Evolutionary conservation across 73 alveolate genomes (phyloP).

Genomic region (Tetrahymena malaccensis): DNA sequence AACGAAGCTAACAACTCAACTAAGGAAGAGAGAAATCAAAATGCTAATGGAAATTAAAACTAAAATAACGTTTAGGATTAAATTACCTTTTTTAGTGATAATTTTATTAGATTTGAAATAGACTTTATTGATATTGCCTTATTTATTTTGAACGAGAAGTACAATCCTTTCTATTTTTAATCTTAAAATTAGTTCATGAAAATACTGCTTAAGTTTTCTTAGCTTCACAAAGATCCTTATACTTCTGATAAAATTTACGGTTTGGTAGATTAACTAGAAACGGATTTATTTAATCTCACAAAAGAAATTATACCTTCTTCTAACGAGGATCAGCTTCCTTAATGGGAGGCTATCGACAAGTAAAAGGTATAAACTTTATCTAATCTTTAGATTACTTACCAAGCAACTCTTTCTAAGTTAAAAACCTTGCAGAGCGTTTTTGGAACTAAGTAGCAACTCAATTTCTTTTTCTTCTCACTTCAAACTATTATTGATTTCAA

Average conservation of each 20-base stretch:
- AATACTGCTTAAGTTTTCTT: background rate
- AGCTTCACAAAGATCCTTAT: background rate
- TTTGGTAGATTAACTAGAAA: background rate
- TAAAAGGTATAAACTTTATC: background rate
- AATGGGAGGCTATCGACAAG: background rate
- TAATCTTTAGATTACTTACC: background rate
- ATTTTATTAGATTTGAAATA: background rate
- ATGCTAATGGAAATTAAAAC: background rate
- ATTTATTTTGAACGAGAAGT: background rate
- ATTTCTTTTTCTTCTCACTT: background rate
- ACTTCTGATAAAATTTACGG: background rate
- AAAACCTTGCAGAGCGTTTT: background rate
- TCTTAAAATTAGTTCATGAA: background rate
- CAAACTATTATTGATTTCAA: background rate
- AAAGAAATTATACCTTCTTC: background rate
- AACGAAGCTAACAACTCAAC: background rate
- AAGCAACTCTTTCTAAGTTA: background rate
- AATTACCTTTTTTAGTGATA: background rate
- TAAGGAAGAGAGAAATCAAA: background rate
- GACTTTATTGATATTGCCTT: background rate
- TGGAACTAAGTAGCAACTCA: background rate
- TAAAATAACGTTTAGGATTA: background rate
- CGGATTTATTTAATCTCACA: background rate
- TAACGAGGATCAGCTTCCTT: background rate
- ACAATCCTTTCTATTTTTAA: background rate